Evolutionary conservation across 805 yeast species (phyloP), one percentile per base, ranked within the genome.

Genomic region (Debaryomyces maramus): DNA sequence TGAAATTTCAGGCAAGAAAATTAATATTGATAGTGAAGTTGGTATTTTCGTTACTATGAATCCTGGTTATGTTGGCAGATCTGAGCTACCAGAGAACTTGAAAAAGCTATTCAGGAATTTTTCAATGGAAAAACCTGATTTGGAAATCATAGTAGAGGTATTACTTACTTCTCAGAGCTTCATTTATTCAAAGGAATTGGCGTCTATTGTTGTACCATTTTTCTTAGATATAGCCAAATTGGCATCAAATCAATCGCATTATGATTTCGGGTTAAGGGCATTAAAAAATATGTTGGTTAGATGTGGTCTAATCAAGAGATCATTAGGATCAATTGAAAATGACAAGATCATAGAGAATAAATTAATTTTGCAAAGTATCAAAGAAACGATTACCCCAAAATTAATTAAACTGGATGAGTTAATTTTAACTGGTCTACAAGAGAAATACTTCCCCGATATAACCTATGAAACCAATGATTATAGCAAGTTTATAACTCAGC

Each of bases 41-140:
- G 96, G 95, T 0, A 66, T 91, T 0, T 90, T 90, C 56, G 80
- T 91, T 1, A 91, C 98, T 0, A 84, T 89, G 85, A 91, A 91
- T 54, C 97, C 97, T 1, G 83, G 75, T 0, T 91, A 91, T 53
- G 79, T 80, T 9, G 98, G 97, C 0, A 77, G 98, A 57, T 77
- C 87, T 3, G 73, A 72, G 17, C 63, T 91, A 9, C 98, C 98
- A 0, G 96, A 90, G 41, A 91, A 90, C 54, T 65, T 91, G 61
- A 85, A 84, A 55, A 84, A 80, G 52, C 73, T 83, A 23, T 91
- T 90, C 61, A 67, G 95, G 40, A 78, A 83, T 9, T 81, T 88
- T 51, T 77, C 89, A 0, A 81, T 91, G 81, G 72, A 73, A 3
- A 65, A 65, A 22, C 95, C 98, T 0, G 96, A 91, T 48, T 70